A percentile compares a stretch with the other conserved stretches of the same genome.
These are phyloP conservation scores for Sporisorium graminicola DNA, from an alignment of 1,284 basidiomycete genomes.

Conservation along the genomic window DNA sequence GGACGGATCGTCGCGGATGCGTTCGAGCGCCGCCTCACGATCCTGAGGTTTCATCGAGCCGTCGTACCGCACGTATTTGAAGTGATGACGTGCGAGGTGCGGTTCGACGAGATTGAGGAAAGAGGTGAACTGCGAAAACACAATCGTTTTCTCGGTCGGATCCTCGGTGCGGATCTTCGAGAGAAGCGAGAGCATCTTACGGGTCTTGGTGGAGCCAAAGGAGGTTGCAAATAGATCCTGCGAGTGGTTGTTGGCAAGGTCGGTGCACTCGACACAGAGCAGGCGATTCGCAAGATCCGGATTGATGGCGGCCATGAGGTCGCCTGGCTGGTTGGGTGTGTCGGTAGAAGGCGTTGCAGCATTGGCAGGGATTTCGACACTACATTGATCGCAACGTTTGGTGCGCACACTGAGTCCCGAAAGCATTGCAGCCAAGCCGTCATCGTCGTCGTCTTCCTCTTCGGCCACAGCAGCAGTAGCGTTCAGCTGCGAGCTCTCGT, in stretches of 20 bases:
- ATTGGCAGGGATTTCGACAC: constrained; percentile 26
- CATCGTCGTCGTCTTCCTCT: constrained; percentile 67
- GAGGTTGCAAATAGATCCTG: constrained; percentile 71
- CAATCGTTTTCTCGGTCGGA: constrained; percentile 84
- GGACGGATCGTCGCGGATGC: constrained; percentile 77
- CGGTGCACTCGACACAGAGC: constrained; percentile 58
- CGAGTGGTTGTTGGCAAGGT: constrained; percentile 30
- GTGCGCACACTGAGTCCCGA: constrained; percentile 74
- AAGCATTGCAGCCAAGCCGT: constrained; percentile 83
- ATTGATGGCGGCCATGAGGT: constrained; percentile 35
- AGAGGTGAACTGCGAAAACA: constrained; percentile 83
- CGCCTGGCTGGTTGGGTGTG: constrained; percentile 8
- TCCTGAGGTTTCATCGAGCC: constrained; percentile 84
- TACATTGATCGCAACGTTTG: constrained; percentile 67
- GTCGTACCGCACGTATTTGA: constrained; percentile 87
- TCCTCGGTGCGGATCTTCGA: constrained; percentile 77
- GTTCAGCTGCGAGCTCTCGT: neutral
- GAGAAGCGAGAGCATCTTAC: constrained; percentile 83
- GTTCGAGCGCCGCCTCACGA: constrained; percentile 80
- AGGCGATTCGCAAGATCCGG: constrained; percentile 13
- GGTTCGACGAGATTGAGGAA: constrained; percentile 89
- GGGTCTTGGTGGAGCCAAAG: constrained; percentile 79
- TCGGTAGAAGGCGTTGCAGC: neutral
- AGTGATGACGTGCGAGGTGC: constrained; percentile 78
- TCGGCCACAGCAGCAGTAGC: neutral